Percentiles rank a stretch among this genome's conserved stretches.
phyloP scores from a whole-genome alignment of 768 basidiomycete species.

The Dendrothele bispora region DNA sequence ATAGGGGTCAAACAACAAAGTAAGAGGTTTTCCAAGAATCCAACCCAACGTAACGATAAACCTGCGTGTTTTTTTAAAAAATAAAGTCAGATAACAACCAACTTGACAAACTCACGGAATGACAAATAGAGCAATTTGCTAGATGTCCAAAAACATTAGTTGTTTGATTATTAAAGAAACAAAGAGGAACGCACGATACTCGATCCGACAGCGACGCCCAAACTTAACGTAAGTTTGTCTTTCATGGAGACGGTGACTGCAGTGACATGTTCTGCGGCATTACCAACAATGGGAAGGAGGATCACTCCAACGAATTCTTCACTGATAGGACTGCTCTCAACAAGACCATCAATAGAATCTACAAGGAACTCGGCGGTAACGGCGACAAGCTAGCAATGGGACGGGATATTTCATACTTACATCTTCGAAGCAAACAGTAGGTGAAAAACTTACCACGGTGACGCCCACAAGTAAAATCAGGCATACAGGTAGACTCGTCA shows the following conservation, averaged over 20 bases:
- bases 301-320: constrained; percentile 84
- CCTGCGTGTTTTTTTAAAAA: constrained; percentile 28
- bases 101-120: constrained; percentile 60
- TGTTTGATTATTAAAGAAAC: constrained; percentile 1
- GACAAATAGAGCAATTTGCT: constrained; percentile 87
- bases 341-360: constrained; percentile 77
- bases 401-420: background rate
- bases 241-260: constrained; percentile 92
- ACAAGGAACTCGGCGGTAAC: constrained; percentile 75
- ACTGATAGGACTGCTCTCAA: constrained; percentile 51
- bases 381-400: constrained; percentile 51
- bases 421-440: background rate
- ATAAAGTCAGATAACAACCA: background rate
- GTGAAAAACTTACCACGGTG: constrained; percentile 56
- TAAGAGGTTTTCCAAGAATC: constrained; percentile 78
- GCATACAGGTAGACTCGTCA: constrained; percentile 55
- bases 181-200: constrained; percentile 57
- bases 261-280: constrained; percentile 88
- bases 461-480: constrained; percentile 54
- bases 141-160: constrained; percentile 4
- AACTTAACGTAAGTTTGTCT: constrained; percentile 81
- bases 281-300: constrained; percentile 91
- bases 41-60: constrained; percentile 78
- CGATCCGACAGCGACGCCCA: constrained; percentile 88
- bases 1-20: constrained; percentile 86